Conservation (phyloP, 345 rosid genomes). For the Aquilaria malaccensis region DNA sequence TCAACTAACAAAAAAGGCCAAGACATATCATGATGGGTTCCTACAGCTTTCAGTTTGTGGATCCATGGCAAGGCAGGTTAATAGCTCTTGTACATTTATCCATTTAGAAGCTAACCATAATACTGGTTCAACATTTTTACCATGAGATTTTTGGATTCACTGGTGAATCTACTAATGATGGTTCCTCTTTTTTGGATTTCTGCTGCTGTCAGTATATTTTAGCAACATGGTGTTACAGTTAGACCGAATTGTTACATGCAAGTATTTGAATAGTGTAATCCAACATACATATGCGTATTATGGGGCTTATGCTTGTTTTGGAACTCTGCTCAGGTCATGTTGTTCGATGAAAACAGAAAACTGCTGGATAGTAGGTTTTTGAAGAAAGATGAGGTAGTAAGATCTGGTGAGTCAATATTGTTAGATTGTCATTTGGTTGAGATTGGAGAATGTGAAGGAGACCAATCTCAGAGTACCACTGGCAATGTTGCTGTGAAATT, state of each 20-base stretch:
- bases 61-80: constrained; percentile 43
- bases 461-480: constrained; percentile 7
- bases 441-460: constrained; percentile 28
- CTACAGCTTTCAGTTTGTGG: constrained; percentile 29
- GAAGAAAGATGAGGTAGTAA: constrained; percentile 41
- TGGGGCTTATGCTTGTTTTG: constrained; percentile 8
- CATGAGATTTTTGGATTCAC: background rate
- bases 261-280: background rate
- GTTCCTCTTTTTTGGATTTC: background rate
- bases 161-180: no score
- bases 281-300: no score
- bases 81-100: background rate
- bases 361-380: constrained; percentile 38
- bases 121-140: background rate
- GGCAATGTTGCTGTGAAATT: constrained; percentile 7
- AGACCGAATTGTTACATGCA: background rate
- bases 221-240: background rate
- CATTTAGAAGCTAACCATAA: constrained; percentile 2
- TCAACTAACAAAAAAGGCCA: constrained; percentile 52
- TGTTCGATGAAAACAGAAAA: constrained; percentile 41
- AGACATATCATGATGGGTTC: constrained; percentile 61
- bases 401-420: constrained; percentile 32
- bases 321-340: constrained; percentile 27
- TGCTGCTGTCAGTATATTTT: background rate
- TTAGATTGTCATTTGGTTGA: constrained; percentile 51